These are phyloP conservation scores for Penicillium sp. DNA, from an alignment of 2,329 filamentous ascomycete genomes.

Conservation along the genomic window DNA sequence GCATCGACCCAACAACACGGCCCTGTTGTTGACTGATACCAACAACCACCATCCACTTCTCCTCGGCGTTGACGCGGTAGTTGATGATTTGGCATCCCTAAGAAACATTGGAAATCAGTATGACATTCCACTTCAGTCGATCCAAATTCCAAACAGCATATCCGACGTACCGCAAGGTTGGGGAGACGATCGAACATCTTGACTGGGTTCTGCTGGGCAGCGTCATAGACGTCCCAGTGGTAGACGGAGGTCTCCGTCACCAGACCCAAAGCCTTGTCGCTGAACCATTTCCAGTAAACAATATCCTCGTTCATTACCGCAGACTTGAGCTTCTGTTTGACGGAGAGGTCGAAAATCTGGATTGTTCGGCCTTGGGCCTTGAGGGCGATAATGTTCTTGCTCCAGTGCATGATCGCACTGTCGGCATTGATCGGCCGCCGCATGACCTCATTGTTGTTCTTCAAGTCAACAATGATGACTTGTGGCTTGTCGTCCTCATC, in stretches of 20 bases:
- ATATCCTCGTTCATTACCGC: conserved; percentile 97
- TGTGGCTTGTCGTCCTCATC: conserved; percentile 82
- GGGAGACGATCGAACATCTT: conserved; percentile 95
- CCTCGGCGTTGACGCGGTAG: conserved; percentile 93
- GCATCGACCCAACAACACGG: conserved; percentile 93
- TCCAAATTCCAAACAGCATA: not conserved
- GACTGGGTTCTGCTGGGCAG: conserved; percentile 75
- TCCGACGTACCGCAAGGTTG: conserved; percentile 75
- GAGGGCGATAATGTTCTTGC: conserved; percentile 91
- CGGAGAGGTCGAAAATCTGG: conserved; percentile 94
- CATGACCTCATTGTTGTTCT: conserved; percentile 95
- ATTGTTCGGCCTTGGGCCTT: conserved; percentile 93
- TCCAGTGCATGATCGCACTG: conserved; percentile 99
- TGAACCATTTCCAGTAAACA: conserved; percentile 99
- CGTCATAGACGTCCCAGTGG: conserved; percentile 97
- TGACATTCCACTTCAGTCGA: conserved; percentile 1
- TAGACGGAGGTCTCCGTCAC: conserved; percentile 91
- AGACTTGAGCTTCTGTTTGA: conserved; percentile 96
- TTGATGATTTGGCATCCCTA: conserved; percentile 99
- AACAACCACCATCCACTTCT: conserved; percentile 98
- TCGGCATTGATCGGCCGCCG: conserved; percentile 97
- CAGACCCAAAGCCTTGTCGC: conserved; percentile 82
- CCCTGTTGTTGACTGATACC: conserved; percentile 94
- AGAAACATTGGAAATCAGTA: conserved; percentile 10
- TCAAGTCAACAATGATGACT: conserved; percentile 97